Conservation (phyloP, 176 grass and related monocot genomes). For the Carex littledalei region DNA sequence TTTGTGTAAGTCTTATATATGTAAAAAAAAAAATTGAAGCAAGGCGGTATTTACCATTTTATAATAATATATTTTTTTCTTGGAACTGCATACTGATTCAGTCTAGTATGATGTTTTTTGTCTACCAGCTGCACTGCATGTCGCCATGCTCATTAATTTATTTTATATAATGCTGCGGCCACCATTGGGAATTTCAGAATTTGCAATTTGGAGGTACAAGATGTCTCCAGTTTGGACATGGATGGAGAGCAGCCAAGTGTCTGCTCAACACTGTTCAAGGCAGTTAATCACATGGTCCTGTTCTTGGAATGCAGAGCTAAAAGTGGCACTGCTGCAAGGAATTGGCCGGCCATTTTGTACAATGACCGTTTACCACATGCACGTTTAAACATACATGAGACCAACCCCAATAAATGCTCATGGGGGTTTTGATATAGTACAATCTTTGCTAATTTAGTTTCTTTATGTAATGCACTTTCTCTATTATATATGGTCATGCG, state of each 20-base stretch:
- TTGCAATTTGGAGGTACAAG: conserved; percentile 7
- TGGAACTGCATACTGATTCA: conserved; percentile 10
- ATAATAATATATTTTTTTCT: neutral
- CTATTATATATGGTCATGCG: neutral
- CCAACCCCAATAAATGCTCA: conserved; percentile 25
- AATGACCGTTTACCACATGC: conserved; percentile 24
- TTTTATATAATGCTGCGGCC: neutral
- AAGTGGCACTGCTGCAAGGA: conserved; percentile 13
- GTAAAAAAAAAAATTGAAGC: neutral
- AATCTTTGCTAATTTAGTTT: neutral
- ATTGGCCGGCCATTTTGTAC: conserved; percentile 23
- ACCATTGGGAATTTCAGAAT: conserved; percentile 11
- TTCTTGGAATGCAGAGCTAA: conserved; percentile 7
- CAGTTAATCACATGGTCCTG: conserved; percentile 21
- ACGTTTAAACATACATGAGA: neutral
- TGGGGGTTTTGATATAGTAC: neutral
- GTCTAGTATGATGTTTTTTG: neutral
- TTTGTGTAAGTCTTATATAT: neutral
- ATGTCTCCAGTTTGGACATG: conserved; percentile 7
- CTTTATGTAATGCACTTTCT: neutral
- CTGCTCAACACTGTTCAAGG: neutral
- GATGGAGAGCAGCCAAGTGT: conserved; percentile 10
- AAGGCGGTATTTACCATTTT: neutral
- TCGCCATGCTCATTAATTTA: conserved; percentile 1
- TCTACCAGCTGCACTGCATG: conserved; percentile 11